Evolutionary conservation across 2,329 filamentous ascomycete species (phyloP).

Genomic region (Pseudocercospora ulei): DNA sequence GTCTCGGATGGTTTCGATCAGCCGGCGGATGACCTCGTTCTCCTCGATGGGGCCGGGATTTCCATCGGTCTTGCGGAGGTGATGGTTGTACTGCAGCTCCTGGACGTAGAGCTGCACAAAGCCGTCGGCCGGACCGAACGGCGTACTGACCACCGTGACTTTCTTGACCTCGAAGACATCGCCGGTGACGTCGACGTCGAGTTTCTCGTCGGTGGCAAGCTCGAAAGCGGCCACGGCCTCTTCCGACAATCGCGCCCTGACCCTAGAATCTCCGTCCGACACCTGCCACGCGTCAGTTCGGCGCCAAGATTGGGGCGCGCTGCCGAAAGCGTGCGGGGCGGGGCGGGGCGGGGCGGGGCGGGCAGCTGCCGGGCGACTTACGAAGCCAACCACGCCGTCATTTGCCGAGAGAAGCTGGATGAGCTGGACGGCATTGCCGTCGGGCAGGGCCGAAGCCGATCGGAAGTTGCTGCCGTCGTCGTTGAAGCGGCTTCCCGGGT

Average conservation of each 20-base stretch:
- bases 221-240: constrained; percentile 23
- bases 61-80: constrained; percentile 24
- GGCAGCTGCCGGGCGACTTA: too few relatives aligned
- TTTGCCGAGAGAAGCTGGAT: constrained; percentile 19
- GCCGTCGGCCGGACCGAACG: constrained; percentile 24
- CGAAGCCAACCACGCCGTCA: constrained; percentile 15
- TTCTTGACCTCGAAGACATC: constrained; percentile 25
- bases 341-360: too few relatives aligned
- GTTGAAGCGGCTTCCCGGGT: constrained; percentile 24
- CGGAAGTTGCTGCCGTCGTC: constrained; percentile 32
- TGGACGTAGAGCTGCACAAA: constrained; percentile 27
- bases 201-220: constrained; percentile 21
- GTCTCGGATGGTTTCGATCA: constrained; percentile 22
- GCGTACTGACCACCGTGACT: constrained; percentile 27
- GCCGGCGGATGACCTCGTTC: constrained; percentile 13
- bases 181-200: constrained; percentile 22
- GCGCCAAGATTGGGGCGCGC: too few relatives aligned
- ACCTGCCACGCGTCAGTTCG: too few relatives aligned
- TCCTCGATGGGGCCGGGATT: constrained; percentile 20
- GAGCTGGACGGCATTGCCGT: constrained; percentile 21
- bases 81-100: constrained; percentile 26
- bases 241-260: constrained; percentile 25
- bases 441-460: constrained; percentile 15
- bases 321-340: too few relatives aligned
- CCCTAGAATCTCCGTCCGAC: constrained; percentile 25